Evolutionary conservation across 768 basidiomycete genomes (phyloP).

Genomic region (Polyporus arcularius): DNA sequence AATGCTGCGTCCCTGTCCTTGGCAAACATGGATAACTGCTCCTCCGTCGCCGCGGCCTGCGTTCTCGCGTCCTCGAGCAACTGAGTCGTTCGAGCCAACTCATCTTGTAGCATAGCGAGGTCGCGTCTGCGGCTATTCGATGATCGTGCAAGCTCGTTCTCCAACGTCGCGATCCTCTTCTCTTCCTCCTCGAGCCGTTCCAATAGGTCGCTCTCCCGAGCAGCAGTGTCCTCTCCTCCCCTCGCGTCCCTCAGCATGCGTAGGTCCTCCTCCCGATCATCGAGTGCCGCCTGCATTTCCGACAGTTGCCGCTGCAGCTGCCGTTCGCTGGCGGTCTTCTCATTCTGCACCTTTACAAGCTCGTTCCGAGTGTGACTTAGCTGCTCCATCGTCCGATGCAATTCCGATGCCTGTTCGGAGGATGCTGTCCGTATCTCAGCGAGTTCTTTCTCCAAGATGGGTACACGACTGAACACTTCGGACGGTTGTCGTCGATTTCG

Average conservation of each 20-base stretch:
- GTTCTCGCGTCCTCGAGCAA: conserved; percentile 39
- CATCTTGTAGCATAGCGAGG: conserved; percentile 32
- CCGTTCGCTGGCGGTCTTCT: conserved; percentile 56
- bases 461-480: conserved; percentile 49
- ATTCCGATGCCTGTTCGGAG: conserved; percentile 45
- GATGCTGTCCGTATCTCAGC: conserved; percentile 46
- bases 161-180: conserved; percentile 60
- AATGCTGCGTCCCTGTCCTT: conserved; percentile 55
- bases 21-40: conserved; percentile 46
- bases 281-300: conserved; percentile 44
- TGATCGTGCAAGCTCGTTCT: conserved; percentile 47
- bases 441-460: conserved; percentile 58
- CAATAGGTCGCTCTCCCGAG: conserved; percentile 61
- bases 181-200: conserved; percentile 75
- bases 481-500: conserved; percentile 55
- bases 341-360: conserved; percentile 56
- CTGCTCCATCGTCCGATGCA: conserved; percentile 47
- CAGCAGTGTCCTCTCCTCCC: conserved; percentile 37
- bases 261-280: conserved; percentile 64
- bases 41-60: conserved; percentile 43
- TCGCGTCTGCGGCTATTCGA: conserved; percentile 30
- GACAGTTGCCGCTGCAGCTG: conserved; percentile 44
- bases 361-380: conserved; percentile 45
- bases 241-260: conserved; percentile 40
- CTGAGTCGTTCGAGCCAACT: conserved; percentile 39